These are phyloP conservation scores for Botrytis hyacinthi DNA, from an alignment of 2,329 filamentous ascomycete genomes.

Conservation along the genomic window DNA sequence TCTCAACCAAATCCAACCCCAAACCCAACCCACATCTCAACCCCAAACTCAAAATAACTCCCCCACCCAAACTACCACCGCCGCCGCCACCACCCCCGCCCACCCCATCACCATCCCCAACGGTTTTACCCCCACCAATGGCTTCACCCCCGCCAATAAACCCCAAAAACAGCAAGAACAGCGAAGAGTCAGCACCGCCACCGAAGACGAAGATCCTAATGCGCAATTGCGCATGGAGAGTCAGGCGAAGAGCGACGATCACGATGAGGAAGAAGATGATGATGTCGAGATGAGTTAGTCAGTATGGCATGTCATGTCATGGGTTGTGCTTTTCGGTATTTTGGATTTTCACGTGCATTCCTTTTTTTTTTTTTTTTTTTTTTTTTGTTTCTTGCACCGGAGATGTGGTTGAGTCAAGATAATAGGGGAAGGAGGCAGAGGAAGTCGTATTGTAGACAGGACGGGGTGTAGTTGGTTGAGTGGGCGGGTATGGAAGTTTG, in stretches of 20 bases:
- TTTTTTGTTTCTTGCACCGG: not conserved
- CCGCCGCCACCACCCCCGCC: not conserved
- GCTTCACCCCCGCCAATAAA: constrained; percentile 37
- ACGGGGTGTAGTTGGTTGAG: not conserved
- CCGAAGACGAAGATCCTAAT: constrained; percentile 35
- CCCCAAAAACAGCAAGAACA: constrained; percentile 35
- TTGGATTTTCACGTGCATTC: not conserved
- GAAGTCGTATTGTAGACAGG: not conserved
- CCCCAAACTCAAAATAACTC: not conserved
- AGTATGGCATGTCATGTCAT: not conserved
- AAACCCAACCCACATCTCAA: not conserved
- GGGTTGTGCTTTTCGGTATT: not conserved
- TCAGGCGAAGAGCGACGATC: constrained; percentile 1
- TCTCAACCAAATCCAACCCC: not conserved
- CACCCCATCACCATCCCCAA: not conserved
- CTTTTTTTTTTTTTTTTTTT: not conserved
- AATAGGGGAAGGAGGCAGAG: not conserved
- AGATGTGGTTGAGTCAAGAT: not conserved
- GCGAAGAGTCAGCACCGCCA: constrained; percentile 19
- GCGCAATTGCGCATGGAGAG: constrained; percentile 38
- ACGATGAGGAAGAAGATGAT: constrained; percentile 10
- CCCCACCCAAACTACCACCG: not conserved
- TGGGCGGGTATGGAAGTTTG: not conserved
- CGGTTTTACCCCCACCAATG: constrained; percentile 23
- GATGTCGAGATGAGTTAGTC: constrained; percentile 38